A percentile compares a stretch with the other conserved stretches of the same genome.
These are phyloP conservation scores for Pontederia paniculata DNA, from an alignment of 176 grass and related monocot species.

Conservation along the genomic window DNA sequence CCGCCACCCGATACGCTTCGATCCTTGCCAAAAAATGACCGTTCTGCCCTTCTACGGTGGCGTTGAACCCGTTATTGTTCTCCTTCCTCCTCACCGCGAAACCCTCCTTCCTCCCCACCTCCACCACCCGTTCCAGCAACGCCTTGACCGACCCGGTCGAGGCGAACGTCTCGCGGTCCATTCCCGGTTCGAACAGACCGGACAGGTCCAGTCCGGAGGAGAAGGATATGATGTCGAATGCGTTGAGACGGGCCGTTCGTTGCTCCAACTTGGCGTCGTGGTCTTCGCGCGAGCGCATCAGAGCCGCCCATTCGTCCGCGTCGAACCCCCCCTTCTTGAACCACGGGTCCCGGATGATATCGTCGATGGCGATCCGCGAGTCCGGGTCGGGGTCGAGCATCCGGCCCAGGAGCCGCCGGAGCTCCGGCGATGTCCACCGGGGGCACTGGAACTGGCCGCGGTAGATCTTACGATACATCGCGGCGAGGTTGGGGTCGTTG, in stretches of 20 bases:
- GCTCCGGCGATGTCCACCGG: slow-evolving; percentile 48
- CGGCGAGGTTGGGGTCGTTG: slow-evolving; percentile 63
- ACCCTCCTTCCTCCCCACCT: too few species aligned
- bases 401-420: slow-evolving; percentile 32
- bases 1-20: slow-evolving; percentile 27
- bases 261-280: slow-evolving; percentile 12
- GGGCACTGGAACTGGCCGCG: slow-evolving; percentile 52
- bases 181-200: slow-evolving; percentile 15
- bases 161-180: too few species aligned
- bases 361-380: slow-evolving; percentile 36
- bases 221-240: slow-evolving; percentile 71
- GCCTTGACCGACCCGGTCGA: too few species aligned
- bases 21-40: slow-evolving; percentile 41
- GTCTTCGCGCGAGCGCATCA: slow-evolving; percentile 31
- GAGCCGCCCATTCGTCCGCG: slow-evolving; percentile 10
- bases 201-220: slow-evolving; percentile 54
- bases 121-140: too few species aligned
- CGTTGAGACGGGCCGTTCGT: slow-evolving; percentile 20
- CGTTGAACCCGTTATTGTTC: slow-evolving; percentile 11
- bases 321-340: slow-evolving; percentile 28
- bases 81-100: too few species aligned
- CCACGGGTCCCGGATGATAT: slow-evolving; percentile 40
- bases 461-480: slow-evolving; percentile 91
- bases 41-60: slow-evolving; percentile 30
- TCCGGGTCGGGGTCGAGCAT: slow-evolving; percentile 55